Evolutionary conservation across 495 filamentous ascomycete genomes (phyloP), one percentile per base, ranked within the genome.

Genomic region (Hypoxylon fragiforme): DNA sequence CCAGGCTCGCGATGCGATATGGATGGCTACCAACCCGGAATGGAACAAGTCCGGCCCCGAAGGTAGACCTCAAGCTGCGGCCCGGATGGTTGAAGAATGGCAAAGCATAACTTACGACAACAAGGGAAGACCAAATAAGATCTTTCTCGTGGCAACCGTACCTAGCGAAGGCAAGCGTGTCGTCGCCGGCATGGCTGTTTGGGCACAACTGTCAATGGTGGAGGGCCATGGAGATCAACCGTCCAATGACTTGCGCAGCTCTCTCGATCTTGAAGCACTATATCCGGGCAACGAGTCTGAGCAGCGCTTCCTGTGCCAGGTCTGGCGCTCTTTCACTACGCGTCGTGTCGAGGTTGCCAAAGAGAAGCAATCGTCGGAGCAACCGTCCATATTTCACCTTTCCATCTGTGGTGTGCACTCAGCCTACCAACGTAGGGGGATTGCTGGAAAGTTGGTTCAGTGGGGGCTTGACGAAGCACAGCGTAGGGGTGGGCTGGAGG

Each of bases 91-190:
- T 11, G 44, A 57, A 7, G 62, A 73, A 13, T 77, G 68, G 70
- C 44, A 50, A 5, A 20, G 24, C 9, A 55, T 44, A 13, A 69
- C 50, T 0, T 65, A 54, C 4, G 67, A 67, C 24, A 63, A 69
- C 22, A 47, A 60, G n/a, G 72, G 75, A 6, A 54, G 70, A 19
- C 63, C 73, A 0, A 75, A 75, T 38, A 69, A 67, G 0, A 37
- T 77, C 1, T 78, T 72, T 31, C 70, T 79, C 45, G 77, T 75
- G 16, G 74, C 74, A 4, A 74, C 67, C 4, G 24, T 78, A 4
- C 60, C 70, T 0, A 42, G 48, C 34, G 49, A 42, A 2, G 44
- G 44, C 1, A 50, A 62, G 16, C 54, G 60, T 9, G 38, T 57
- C 3, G 65, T 75, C 34, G 76, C 56, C 8, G 76, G 76, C 6